Base-by-base conservation (phyloP, 140 eudicot genomes). In the Senecio squalidus region DNA sequence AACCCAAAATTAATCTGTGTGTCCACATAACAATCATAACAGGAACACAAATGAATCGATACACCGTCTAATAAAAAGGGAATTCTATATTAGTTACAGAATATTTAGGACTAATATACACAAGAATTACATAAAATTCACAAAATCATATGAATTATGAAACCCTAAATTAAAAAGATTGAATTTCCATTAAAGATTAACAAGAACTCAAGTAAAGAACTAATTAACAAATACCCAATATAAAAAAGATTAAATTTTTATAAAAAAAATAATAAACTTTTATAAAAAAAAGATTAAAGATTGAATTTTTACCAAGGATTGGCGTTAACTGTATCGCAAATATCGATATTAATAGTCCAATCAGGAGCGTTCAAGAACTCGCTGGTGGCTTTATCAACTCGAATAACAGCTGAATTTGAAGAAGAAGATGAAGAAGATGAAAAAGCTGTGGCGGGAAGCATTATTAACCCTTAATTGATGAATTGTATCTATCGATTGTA, bases 371-470 rank as follows among this genome's bases (percentile, higher is more conserved):
- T 88, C 15, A 92, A 75, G 65, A 87, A 85, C 48, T 92, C 94
- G 79, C 99, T 92, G 38, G 99, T 92, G 23, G 99, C 96, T 76
- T 92, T 92, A 50, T 92, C 95, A 11, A 92, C 99, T 38, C 89
- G 72, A 60, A 81, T 82, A 28, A 78, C 71, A 68, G 80, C 96
- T 40, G 96, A 79, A 63, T 74, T 63, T 14, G 86, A 46, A 14
- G 94, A 76, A 0, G 95, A 45, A 3, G 84, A 61, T 1, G 94
- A 78, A 30, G 89, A 57, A 1, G 94, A 80, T 57, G 84, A 56
- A 16, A 72, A 72, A 21, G 78, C 62, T 43, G 84, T 29, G 72
- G 95, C 77, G 49, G 93, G 78, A 71, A 87, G 67, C 96, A 84
- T 86, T n/a, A 78, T 8, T 48, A 22, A 9, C 6, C 3, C 1